These are phyloP conservation scores for Peribolospora baueri DNA, from an alignment of 768 basidiomycete species.

Conservation along the genomic window DNA sequence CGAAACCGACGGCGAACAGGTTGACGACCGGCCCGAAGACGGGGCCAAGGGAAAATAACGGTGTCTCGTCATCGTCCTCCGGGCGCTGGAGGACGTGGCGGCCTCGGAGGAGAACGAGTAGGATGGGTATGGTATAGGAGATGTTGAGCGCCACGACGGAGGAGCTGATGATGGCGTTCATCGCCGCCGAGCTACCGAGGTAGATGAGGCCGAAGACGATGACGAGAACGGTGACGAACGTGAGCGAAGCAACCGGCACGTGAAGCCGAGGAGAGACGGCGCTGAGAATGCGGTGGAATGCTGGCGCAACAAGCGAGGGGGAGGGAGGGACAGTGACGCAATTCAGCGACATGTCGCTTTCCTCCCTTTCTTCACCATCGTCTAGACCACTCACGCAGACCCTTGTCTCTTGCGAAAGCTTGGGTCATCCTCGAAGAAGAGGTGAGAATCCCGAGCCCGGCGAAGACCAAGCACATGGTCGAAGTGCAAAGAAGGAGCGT, in stretches of 20 bases:
- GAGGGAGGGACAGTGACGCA: no score
- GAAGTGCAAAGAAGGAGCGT: background rate
- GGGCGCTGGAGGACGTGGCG: conserved; percentile 1
- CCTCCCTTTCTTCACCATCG: background rate
- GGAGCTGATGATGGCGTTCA: conserved; percentile 13
- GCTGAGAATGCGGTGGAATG: conserved; percentile 1
- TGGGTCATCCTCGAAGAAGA: conserved; percentile 2
- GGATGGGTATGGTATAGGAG: conserved; percentile 5
- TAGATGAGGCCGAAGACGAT: conserved; percentile 10
- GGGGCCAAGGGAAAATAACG: conserved; percentile 6
- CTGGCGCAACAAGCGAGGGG: no score
- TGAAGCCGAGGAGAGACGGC: conserved; percentile 4
- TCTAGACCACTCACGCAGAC: background rate
- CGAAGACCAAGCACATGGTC: background rate
- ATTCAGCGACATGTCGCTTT: background rate
- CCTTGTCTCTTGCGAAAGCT: conserved; percentile 7
- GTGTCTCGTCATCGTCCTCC: conserved; percentile 7
- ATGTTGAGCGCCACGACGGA: conserved; percentile 13
- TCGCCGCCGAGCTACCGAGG: conserved; percentile 9
- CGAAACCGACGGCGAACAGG: conserved; percentile 9
- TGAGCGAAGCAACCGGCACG: conserved; percentile 3
- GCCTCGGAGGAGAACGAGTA: conserved; percentile 7
- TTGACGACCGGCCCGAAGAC: conserved; percentile 9
- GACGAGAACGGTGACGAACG: background rate
- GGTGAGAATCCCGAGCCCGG: conserved; percentile 1